Evolutionary conservation across 495 filamentous ascomycete genomes (phyloP).

Genomic region (Delitschia confertaspora): DNA sequence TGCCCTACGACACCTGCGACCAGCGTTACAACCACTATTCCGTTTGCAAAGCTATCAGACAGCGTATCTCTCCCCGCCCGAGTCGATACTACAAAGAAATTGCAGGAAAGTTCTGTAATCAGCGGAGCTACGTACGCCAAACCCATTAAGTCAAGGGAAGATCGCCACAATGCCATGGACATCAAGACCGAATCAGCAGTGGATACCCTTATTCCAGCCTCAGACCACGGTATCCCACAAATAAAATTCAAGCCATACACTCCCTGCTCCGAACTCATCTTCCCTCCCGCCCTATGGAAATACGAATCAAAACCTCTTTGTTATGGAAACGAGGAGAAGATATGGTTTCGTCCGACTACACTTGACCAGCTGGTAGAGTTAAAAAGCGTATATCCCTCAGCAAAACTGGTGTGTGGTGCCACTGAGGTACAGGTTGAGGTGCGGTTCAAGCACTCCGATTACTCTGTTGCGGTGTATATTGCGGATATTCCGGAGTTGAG

Average conservation of each 20-base stretch:
- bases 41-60: constrained; percentile 2
- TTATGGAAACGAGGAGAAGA: constrained; percentile 35
- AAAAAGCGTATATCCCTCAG: constrained; percentile 35
- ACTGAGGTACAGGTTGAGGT: constrained; percentile 38
- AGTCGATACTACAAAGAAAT: constrained; percentile 9
- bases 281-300: constrained; percentile 32
- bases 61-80: constrained; percentile 16
- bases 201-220: constrained; percentile 10
- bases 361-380: constrained; percentile 35
- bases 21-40: no score
- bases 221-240: constrained; percentile 28
- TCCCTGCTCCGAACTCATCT: constrained; percentile 35
- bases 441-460: constrained; percentile 33
- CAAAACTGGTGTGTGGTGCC: constrained; percentile 36
- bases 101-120: constrained; percentile 7
- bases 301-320: constrained; percentile 30
- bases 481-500: constrained; percentile 37
- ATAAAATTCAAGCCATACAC: constrained; percentile 33
- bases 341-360: constrained; percentile 37
- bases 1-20: constrained; percentile 12
- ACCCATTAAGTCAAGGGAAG: constrained; percentile 30
- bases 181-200: constrained; percentile 21
- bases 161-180: background rate
- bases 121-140: constrained; percentile 28
- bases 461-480: constrained; percentile 35